Conservation (phyloP, 805 yeast species). For the Nakazawaea ernobii region DNA sequence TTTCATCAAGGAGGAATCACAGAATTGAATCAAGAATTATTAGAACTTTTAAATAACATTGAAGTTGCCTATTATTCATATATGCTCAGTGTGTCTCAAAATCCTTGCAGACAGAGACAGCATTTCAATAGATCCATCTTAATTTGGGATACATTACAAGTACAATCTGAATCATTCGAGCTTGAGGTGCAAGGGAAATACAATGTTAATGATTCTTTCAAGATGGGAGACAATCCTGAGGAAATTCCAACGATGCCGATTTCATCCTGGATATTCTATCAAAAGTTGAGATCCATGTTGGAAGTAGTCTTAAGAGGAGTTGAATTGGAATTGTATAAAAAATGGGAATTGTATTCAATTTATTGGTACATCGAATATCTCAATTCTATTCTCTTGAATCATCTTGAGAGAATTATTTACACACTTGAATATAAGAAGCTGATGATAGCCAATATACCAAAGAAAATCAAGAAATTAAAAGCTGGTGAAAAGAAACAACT, state of each 20-base stretch:
- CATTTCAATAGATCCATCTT: conserved; percentile 49
- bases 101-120: conserved; percentile 81
- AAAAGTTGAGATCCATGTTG: conserved; percentile 66
- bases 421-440: conserved; percentile 30
- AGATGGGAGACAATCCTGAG: conserved; percentile 28
- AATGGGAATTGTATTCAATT: conserved; percentile 61
- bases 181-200: conserved; percentile 29
- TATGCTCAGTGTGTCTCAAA: conserved; percentile 46
- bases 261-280: conserved; percentile 61
- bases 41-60: conserved; percentile 36
- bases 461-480: conserved; percentile 40
- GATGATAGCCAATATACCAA: conserved; percentile 26
- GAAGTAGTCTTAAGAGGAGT: conserved; percentile 70
- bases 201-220: conserved; percentile 25
- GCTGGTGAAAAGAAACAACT: conserved; percentile 44
- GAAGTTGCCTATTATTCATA: conserved; percentile 40
- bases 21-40: conserved; percentile 18
- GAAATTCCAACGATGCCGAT: conserved; percentile 51
- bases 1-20: conserved; percentile 4
- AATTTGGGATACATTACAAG: conserved; percentile 79
- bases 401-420: conserved; percentile 35
- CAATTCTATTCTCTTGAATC: conserved; percentile 32
- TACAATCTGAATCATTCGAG: conserved; percentile 63
- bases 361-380: conserved; percentile 64
- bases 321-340: conserved; percentile 66